Conservation (phyloP, 75 land plant genomes). For the Chamaecyparis obtusa region DNA sequence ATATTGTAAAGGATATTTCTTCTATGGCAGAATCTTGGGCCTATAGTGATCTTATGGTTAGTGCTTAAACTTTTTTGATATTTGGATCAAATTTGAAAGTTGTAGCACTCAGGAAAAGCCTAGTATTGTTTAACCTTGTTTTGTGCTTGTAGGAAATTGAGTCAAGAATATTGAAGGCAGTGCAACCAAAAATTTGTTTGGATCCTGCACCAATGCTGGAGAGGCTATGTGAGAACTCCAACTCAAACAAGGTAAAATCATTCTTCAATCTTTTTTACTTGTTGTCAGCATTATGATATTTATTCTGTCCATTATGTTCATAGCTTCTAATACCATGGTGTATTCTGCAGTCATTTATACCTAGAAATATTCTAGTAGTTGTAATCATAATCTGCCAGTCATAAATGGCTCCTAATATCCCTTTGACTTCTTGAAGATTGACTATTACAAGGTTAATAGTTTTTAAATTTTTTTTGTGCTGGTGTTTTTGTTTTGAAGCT, state of each 20-base stretch:
- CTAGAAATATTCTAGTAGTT: background rate
- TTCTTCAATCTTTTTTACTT: background rate
- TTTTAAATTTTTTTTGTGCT: background rate
- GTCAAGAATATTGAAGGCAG: slow-evolving; percentile 80
- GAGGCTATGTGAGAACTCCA: slow-evolving; percentile 32
- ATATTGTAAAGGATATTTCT: slow-evolving; percentile 85
- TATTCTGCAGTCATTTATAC: background rate
- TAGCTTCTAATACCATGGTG: background rate
- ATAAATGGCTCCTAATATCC: background rate
- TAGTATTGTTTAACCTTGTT: background rate
- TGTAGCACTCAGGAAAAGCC: background rate
- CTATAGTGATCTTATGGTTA: slow-evolving; percentile 88
- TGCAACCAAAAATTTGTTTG: slow-evolving; percentile 78
- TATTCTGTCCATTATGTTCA: background rate
- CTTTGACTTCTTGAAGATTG: background rate
- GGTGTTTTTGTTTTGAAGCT: slow-evolving; percentile 43
- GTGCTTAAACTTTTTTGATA: slow-evolving; percentile 13
- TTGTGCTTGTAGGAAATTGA: slow-evolving; percentile 76
- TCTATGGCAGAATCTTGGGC: slow-evolving; percentile 80
- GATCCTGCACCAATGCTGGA: slow-evolving; percentile 80
- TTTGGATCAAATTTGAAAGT: slow-evolving; percentile 11
- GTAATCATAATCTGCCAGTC: background rate
- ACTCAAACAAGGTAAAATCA: slow-evolving; percentile 38
- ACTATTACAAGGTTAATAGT: background rate
- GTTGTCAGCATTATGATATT: background rate